Evolutionary conservation across 139 green algal genomes (phyloP).

Genomic region (Asterochloris sp.): DNA sequence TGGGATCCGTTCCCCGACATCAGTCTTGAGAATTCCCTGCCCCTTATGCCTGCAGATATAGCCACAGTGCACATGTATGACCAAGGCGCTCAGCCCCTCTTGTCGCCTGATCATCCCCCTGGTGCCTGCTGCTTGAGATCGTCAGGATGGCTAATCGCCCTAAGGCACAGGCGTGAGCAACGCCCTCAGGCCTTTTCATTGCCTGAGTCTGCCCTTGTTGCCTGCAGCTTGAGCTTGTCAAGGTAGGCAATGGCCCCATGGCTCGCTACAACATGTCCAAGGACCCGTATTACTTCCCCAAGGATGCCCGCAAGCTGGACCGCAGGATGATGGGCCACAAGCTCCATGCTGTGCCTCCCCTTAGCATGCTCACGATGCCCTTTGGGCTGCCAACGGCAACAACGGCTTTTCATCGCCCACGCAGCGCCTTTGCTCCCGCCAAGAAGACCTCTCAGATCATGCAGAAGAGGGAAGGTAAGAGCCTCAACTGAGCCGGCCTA

Average conservation of each 20-base stretch:
- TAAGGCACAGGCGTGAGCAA: neutral
- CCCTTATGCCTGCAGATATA: no score
- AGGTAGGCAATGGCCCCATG: neutral
- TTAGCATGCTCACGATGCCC: conserved; percentile 36
- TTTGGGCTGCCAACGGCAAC: neutral
- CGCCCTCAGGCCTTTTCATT: neutral
- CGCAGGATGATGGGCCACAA: neutral
- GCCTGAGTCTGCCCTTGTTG: neutral
- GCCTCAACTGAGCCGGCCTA: neutral
- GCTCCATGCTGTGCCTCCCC: neutral
- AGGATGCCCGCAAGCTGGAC: neutral
- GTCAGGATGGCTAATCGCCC: neutral
- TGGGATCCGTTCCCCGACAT: no score
- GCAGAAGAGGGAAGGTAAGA: neutral
- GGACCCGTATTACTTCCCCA: conserved; percentile 13
- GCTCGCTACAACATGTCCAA: conserved; percentile 29
- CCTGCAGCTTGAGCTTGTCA: no score
- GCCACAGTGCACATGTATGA: no score
- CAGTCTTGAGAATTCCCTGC: no score
- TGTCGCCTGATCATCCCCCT: no score
- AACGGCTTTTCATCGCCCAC: conserved; percentile 24
- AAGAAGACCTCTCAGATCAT: neutral
- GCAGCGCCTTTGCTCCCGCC: neutral
- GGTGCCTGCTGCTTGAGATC: no score
- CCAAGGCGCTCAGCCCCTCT: no score